phyloP scores from a whole-genome alignment of 306 rosid genomes.

The Vicia faba region DNA sequence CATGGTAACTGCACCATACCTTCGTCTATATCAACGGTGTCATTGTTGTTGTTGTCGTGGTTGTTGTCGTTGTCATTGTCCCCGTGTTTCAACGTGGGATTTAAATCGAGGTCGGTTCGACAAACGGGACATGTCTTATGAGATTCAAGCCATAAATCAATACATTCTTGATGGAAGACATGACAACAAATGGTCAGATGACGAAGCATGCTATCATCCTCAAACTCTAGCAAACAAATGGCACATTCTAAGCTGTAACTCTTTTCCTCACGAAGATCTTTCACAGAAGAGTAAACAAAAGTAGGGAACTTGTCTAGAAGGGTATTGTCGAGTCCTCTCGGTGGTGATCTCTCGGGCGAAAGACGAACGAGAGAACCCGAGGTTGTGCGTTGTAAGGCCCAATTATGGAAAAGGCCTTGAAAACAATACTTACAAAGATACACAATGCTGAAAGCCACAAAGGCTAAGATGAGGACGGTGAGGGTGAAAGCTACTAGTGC shows the following conservation, averaged over 20 bases:
- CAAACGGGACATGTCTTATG: conserved; percentile 86
- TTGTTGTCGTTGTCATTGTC: background rate
- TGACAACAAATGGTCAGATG: conserved; percentile 62
- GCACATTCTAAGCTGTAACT: conserved; percentile 58
- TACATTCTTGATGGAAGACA: conserved; percentile 79
- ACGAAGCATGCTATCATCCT: conserved; percentile 58
- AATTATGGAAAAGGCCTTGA: conserved; percentile 28
- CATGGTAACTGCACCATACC: background rate
- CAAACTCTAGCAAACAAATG: conserved; percentile 69
- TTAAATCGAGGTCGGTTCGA: conserved; percentile 55
- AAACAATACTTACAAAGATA: conserved; percentile 54
- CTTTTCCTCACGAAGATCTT: conserved; percentile 51
- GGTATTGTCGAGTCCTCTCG: conserved; percentile 55
- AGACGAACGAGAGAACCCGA: conserved; percentile 38
- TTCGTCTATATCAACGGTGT: background rate
- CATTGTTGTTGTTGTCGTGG: too few relatives aligned
- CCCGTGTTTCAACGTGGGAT: background rate
- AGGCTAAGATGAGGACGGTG: conserved; percentile 45
- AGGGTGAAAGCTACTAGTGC: conserved; percentile 50
- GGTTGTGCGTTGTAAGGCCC: conserved; percentile 44
- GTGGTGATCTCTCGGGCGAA: conserved; percentile 22
- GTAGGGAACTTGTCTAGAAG: conserved; percentile 59
- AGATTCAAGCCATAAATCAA: conserved; percentile 72
- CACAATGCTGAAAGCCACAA: conserved; percentile 50
- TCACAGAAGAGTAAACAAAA: conserved; percentile 54